A percentile compares a stretch with the other conserved stretches of the same genome.
Evolutionary conservation across 1,139 yeast genomes (phyloP).

Genomic region (Ashbya aceris): DNA sequence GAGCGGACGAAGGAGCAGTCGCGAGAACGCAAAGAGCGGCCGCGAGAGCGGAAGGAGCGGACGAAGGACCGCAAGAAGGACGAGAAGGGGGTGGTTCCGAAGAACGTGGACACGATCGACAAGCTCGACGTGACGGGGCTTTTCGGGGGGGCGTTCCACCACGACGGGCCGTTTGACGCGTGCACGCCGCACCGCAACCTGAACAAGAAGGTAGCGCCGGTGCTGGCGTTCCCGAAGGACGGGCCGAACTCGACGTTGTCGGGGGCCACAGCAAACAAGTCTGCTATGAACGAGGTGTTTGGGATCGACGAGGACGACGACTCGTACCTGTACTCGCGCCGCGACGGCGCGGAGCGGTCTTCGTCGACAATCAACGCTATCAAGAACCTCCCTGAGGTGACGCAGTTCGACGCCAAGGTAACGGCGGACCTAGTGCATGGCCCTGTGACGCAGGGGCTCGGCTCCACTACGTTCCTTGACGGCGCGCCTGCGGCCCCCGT

Average conservation of each 20-base stretch:
- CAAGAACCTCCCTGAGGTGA: slow-evolving; percentile 40
- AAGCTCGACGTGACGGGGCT: slow-evolving; percentile 91
- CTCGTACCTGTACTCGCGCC: slow-evolving; percentile 10
- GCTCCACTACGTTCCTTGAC: slow-evolving; percentile 84
- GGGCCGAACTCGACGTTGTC: slow-evolving; percentile 87
- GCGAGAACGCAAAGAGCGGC: not conserved
- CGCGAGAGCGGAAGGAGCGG: slow-evolving; percentile 7
- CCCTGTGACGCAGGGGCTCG: slow-evolving; percentile 74
- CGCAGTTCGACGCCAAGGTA: slow-evolving; percentile 59
- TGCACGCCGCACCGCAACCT: slow-evolving; percentile 94
- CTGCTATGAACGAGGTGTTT: slow-evolving; percentile 29
- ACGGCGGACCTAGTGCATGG: slow-evolving; percentile 78
- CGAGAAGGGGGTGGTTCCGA: slow-evolving; percentile 36
- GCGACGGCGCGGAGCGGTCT: slow-evolving; percentile 4
- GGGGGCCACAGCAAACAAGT: slow-evolving; percentile 36
- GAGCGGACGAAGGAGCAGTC: not conserved
- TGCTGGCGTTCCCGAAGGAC: slow-evolving; percentile 87
- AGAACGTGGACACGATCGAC: slow-evolving; percentile 77
- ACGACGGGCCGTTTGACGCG: slow-evolving; percentile 98
- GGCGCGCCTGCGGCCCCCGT: slow-evolving; percentile 87
- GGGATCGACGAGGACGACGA: slow-evolving; percentile 15
- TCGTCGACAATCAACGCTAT: slow-evolving; percentile 32
- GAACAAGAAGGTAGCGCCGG: slow-evolving; percentile 75
- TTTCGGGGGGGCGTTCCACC: slow-evolving; percentile 94
- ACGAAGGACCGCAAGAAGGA: slow-evolving; percentile 38